Percentiles rank a stretch among this genome's conserved stretches.
Evolutionary conservation across 371 early-diverging fungal species (phyloP).

Genomic region (Rhizopus delemar): DNA sequence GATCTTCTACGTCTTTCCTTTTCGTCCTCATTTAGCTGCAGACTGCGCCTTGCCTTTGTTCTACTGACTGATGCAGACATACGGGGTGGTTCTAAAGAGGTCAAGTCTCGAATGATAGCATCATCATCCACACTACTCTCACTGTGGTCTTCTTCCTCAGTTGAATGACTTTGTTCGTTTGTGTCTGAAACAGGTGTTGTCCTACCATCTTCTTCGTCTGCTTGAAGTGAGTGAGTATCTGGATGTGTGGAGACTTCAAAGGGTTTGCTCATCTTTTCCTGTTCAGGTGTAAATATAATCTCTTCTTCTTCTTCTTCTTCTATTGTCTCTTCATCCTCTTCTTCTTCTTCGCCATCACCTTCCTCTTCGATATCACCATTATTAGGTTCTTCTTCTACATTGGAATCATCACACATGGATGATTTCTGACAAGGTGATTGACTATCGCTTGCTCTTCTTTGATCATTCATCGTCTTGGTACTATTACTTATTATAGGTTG

Average conservation of each 20-base stretch:
- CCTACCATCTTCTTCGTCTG: constrained; percentile 23
- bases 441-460: constrained; percentile 7
- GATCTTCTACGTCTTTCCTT: not conserved
- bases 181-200: constrained; percentile 31
- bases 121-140: constrained; percentile 46
- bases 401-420: not conserved
- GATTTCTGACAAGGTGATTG: not conserved
- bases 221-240: constrained; percentile 2
- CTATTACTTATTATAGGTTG: not conserved
- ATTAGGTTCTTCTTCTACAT: constrained; percentile 20
- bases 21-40: constrained; percentile 4
- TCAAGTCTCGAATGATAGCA: constrained; percentile 36
- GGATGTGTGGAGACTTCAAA: constrained; percentile 38
- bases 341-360: constrained; percentile 16
- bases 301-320: constrained; percentile 45
- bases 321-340: constrained; percentile 34
- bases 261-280: constrained; percentile 31
- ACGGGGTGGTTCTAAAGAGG: constrained; percentile 36
- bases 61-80: constrained; percentile 39
- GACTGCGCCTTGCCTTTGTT: constrained; percentile 21
- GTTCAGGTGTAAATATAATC: constrained; percentile 43
- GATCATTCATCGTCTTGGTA: not conserved
- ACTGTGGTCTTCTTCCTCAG: constrained; percentile 35
- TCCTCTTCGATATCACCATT: constrained; percentile 18
- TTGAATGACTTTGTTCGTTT: not conserved